phyloP scores from a whole-genome alignment of 2,329 filamentous ascomycete genomes.

The Ceratocystis albifundus region DNA sequence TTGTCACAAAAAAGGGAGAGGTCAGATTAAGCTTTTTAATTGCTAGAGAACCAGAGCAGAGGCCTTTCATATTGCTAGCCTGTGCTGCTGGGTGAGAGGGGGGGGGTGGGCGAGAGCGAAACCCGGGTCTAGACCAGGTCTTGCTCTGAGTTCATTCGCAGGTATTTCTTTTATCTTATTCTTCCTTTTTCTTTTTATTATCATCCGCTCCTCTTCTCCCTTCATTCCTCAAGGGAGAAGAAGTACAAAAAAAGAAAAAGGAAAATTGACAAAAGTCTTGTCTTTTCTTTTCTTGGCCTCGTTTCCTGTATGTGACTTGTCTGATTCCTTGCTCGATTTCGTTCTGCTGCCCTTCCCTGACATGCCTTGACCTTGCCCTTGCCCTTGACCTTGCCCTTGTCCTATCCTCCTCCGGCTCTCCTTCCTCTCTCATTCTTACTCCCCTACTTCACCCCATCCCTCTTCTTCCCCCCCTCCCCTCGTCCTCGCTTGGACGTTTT shows the following conservation, averaged over 20 bases:
- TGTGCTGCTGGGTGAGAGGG: neutral
- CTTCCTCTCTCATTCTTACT: neutral
- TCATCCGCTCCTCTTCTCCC: no score
- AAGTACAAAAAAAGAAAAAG: neutral
- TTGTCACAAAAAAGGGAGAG: conserved; percentile 6
- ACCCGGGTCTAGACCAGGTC: no score
- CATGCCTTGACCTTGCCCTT: neutral
- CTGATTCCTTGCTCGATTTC: neutral
- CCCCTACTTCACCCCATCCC: neutral
- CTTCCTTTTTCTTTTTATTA: no score
- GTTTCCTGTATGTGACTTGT: neutral
- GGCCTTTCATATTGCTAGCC: neutral
- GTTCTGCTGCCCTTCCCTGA: neutral
- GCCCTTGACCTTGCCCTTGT: neutral
- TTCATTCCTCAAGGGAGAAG: neutral
- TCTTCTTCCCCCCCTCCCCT: neutral
- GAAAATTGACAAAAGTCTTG: neutral
- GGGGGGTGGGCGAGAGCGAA: neutral
- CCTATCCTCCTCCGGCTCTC: neutral
- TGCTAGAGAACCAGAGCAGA: neutral
- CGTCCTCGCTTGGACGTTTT: conserved; percentile 4
- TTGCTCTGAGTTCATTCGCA: no score
- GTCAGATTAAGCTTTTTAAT: conserved; percentile 12
- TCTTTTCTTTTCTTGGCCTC: neutral
- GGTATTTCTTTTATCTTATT: no score